phyloP scores from a whole-genome alignment of 177 flowering plant genomes.

The Vitis hybrid region DNA sequence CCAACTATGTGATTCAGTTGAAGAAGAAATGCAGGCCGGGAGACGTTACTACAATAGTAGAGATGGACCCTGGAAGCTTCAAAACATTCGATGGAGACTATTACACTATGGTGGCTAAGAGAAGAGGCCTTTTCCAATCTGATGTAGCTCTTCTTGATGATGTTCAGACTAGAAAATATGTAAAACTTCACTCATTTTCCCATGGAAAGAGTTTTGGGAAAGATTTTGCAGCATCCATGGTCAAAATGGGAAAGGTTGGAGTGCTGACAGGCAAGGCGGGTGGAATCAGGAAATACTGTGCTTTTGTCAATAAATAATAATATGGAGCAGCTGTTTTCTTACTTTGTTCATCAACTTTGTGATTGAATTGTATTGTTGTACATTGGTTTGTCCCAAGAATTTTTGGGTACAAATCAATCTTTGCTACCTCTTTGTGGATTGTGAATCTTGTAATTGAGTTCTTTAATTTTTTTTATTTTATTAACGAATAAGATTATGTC shows the following conservation, averaged over 20 bases:
- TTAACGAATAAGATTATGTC: no score
- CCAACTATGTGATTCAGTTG: slow-evolving; percentile 20
- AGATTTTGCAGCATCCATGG: slow-evolving; percentile 16
- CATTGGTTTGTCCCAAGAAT: no score
- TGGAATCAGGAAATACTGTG: slow-evolving; percentile 14
- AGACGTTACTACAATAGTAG: slow-evolving; percentile 22
- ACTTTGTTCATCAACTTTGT: no score
- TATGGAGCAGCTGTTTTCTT: no score
- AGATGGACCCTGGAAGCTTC: slow-evolving; percentile 23
- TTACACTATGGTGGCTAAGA: slow-evolving; percentile 8
- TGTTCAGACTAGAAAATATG: slow-evolving; percentile 8
- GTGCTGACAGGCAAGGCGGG: slow-evolving; percentile 24
- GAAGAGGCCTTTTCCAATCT: slow-evolving; percentile 18
- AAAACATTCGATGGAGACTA: slow-evolving; percentile 15
- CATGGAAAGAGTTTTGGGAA: slow-evolving; percentile 5
- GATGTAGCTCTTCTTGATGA: slow-evolving; percentile 17
- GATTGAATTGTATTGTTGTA: no score
- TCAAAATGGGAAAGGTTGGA: slow-evolving; percentile 20
- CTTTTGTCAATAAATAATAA: no score
- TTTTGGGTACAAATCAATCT: no score
- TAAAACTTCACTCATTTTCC: not conserved
- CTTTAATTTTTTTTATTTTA: no score
- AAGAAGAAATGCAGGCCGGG: slow-evolving; percentile 19
- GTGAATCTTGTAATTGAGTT: no score
- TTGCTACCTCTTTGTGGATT: no score